Percentiles rank a stretch among this genome's conserved stretches.
Evolutionary conservation across 441 rosid species (phyloP).

Genomic region (Euphorbia schlechtendalii): DNA sequence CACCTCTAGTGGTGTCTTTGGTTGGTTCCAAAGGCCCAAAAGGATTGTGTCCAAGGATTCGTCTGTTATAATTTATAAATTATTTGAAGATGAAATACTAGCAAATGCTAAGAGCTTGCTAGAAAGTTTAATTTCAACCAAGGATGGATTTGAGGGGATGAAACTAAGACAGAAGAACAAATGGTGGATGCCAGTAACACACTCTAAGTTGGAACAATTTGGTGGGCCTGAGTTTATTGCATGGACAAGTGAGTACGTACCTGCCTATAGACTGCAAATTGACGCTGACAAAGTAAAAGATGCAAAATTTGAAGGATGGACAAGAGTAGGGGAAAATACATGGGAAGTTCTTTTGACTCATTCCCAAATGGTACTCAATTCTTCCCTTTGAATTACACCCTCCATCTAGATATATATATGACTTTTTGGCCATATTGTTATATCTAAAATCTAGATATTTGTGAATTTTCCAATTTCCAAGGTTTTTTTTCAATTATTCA

Average conservation of each 20-base stretch:
- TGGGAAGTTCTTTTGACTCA: constrained; percentile 86
- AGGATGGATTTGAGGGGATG: constrained; percentile 24
- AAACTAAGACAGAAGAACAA: constrained; percentile 28
- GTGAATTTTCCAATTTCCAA: too few relatives aligned
- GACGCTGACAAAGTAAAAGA: constrained; percentile 41
- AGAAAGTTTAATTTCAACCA: constrained; percentile 39
- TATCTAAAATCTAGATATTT: too few relatives aligned
- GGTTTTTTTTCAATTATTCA: too few relatives aligned
- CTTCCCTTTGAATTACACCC: constrained; percentile 16
- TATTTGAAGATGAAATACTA: constrained; percentile 57
- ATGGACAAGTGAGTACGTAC: constrained; percentile 68
- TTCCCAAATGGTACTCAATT: constrained; percentile 73
- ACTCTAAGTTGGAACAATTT: constrained; percentile 49
- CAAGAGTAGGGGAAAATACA: constrained; percentile 38
- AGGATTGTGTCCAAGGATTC: constrained; percentile 53
- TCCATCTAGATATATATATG: too few relatives aligned
- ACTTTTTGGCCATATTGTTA: too few relatives aligned
- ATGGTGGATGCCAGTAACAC: constrained; percentile 53
- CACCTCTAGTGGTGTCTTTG: constrained; percentile 26
- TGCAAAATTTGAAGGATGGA: constrained; percentile 78
- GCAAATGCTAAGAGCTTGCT: constrained; percentile 45
- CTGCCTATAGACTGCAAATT: constrained; percentile 63
- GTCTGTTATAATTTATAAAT: constrained; percentile 43
- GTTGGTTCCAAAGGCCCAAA: constrained; percentile 39
- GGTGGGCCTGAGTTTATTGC: constrained; percentile 70